Percentiles rank a stretch among this genome's conserved stretches.
phyloP scores from a whole-genome alignment of 75 land plant genomes.

The Ceratopteris richardii region DNA sequence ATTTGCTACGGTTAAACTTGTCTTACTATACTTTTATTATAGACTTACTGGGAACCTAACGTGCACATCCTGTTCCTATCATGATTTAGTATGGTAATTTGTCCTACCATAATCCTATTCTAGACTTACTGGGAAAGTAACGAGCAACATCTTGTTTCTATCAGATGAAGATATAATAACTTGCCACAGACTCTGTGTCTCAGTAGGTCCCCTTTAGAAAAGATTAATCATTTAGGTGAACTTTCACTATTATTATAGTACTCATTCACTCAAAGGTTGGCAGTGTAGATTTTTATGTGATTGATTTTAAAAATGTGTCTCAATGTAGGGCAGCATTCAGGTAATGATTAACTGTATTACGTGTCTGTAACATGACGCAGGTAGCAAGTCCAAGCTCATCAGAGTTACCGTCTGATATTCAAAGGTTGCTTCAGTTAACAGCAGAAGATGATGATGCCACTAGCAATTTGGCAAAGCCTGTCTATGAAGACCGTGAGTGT shows the following conservation, averaged over 20 bases:
- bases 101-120: no score
- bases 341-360: no score
- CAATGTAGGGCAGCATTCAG: no score
- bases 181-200: neutral
- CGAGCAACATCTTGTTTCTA: no score
- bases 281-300: neutral
- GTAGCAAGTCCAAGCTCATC: slow-evolving; percentile 33
- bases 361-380: no score
- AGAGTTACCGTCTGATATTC: slow-evolving; percentile 62
- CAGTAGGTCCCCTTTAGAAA: neutral
- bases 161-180: no score
- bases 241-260: neutral
- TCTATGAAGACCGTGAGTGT: neutral
- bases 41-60: no score
- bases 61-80: no score
- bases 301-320: neutral
- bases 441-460: slow-evolving; percentile 96
- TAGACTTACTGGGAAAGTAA: no score
- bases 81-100: no score
- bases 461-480: slow-evolving; percentile 23
- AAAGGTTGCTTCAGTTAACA: slow-evolving; percentile 60
- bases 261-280: neutral
- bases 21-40: no score
- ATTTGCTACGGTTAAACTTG: no score
- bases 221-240: neutral